phyloP scores from a whole-genome alignment of 2,329 filamentous ascomycete species.

The Hypoxylon rubiginosum region DNA sequence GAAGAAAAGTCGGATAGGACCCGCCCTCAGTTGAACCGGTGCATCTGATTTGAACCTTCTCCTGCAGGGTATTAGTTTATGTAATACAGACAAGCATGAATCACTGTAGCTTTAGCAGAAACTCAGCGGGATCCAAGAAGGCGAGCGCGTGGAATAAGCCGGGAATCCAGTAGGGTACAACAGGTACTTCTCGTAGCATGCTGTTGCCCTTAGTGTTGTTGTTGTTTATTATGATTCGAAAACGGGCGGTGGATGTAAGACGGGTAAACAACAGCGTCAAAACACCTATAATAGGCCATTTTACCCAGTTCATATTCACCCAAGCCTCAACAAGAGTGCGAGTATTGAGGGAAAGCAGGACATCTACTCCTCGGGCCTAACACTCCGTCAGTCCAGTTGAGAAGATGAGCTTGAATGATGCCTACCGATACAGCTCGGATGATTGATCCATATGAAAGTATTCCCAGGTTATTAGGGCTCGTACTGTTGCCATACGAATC shows the following conservation, averaged over 20 bases:
- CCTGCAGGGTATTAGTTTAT: too few species aligned
- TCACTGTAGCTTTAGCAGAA: too few species aligned
- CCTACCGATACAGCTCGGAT: background rate
- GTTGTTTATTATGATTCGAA: background rate
- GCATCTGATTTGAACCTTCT: too few species aligned
- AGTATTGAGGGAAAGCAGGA: background rate
- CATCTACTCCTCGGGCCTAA: background rate
- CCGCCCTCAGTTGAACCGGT: too few species aligned
- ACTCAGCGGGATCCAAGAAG: too few species aligned
- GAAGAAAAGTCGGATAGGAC: too few species aligned
- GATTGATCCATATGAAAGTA: background rate
- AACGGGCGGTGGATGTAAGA: background rate
- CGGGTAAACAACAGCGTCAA: background rate
- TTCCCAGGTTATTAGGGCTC: background rate
- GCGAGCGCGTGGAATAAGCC: too few species aligned
- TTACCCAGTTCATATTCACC: background rate
- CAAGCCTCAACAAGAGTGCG: background rate
- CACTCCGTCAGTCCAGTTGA: background rate
- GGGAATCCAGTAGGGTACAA: too few species aligned
- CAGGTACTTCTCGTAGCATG: too few species aligned
- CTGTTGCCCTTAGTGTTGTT: background rate
- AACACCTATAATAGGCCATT: background rate
- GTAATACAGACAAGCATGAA: too few species aligned
- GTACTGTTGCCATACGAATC: background rate
- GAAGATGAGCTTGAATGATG: background rate